Base-by-base conservation (phyloP, 139 green algal genomes). In the Zygnema circumcarinatum region DNA sequence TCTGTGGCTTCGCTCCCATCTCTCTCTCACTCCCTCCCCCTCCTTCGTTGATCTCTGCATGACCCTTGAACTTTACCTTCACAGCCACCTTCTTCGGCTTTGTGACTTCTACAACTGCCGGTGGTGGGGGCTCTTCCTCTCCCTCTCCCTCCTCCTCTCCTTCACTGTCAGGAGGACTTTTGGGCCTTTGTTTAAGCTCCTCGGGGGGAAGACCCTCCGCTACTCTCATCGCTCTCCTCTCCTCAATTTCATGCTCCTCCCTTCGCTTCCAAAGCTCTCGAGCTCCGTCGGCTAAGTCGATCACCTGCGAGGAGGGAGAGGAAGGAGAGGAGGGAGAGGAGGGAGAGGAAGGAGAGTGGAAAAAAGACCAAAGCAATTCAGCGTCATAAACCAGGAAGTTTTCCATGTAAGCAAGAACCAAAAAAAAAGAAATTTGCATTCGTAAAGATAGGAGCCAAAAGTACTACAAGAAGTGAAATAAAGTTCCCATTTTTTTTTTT, bases 251-350 rank as follows among this genome's bases (percentile, higher is more conserved):
- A n/a, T 74, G 33, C 39, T 16, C 75, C 32, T 83, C 75, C 32
- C 53, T 83, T 25, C 75, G 33, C 11, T 25, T 83, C 75, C 75
- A 83, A 3, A 83, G 33, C 75, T 83, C 75, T 20, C 2, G 39
- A 3, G 53, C 75, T 31, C 31, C 75, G 11, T 83, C 75, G 39
- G 47, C 75, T 3, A 35, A 31, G 38, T 53, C 38, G 21, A 35
- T 11, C 20, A 83, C 75, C 75, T 83, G 75, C 16, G 21, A 32
- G 40, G 54, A 25, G 54, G 54, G 25, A 72, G 25, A 72, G 25
- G 25, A 25, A 72, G 54, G 25, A 72, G 54, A 29, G 54, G 54
- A 25, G 54, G 29, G 54, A 29, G 25, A 72, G 29, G 54, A 25
- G 54, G 54, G 25, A 25, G 54, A 72, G 54, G 54, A 29, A 72